Conservation (phyloP, 306 rosid genomes). For the Sindora glabra region DNA sequence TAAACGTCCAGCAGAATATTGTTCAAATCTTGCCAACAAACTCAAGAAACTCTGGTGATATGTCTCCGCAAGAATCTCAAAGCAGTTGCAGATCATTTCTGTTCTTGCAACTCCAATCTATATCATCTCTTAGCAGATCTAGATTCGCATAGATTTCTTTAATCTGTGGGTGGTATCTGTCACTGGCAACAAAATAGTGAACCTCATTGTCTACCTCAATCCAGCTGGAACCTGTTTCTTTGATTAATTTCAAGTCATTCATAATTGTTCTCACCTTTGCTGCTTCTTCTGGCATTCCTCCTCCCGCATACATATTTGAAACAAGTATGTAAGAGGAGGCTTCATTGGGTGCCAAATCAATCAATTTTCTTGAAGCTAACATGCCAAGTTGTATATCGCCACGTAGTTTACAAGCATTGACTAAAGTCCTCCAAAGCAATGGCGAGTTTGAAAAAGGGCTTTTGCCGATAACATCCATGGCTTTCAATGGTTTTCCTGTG, state of each 20-base stretch:
- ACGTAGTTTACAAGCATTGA: conserved; percentile 30
- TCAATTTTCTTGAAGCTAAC: conserved; percentile 33
- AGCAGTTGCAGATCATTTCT: not conserved
- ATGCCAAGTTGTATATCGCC: conserved; percentile 35
- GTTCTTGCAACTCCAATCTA: not conserved
- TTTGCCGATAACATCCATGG: conserved; percentile 21
- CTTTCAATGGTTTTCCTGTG: conserved; percentile 22
- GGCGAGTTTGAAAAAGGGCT: conserved; percentile 33
- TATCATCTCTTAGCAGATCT: conserved; percentile 22
- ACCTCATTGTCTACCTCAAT: conserved; percentile 30
- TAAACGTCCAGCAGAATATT: not conserved
- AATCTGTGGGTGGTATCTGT: conserved; percentile 30
- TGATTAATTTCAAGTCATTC: conserved; percentile 37
- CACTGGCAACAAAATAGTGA: conserved; percentile 48
- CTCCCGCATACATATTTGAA: conserved; percentile 40
- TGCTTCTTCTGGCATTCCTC: conserved; percentile 43
- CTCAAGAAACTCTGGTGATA: not conserved
- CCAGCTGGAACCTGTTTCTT: conserved; percentile 54
- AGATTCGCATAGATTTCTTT: conserved; percentile 35
- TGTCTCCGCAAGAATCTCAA: not conserved
- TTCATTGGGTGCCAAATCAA: conserved; percentile 40
- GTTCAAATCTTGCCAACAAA: not conserved
- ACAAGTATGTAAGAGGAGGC: conserved; percentile 44
- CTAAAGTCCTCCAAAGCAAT: conserved; percentile 50
- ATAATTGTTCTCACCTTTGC: conserved; percentile 42